These are phyloP conservation scores for sorghum (Sorghum bicolor) DNA, from an alignment of 176 grass and related monocot genomes.

Conservation along the genomic window DNA sequence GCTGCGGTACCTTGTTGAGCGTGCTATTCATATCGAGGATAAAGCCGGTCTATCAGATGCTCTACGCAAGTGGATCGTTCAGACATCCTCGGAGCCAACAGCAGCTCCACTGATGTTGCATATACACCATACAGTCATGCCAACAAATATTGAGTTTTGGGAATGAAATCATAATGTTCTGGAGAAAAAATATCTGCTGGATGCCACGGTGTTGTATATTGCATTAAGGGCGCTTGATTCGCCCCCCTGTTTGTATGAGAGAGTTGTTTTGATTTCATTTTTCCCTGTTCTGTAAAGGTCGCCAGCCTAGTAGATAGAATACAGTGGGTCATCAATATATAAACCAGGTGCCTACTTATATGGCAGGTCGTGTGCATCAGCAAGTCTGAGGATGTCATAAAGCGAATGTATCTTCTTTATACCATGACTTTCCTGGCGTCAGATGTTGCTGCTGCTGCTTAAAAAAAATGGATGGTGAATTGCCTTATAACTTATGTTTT, in stretches of 20 bases:
- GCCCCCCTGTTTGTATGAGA: background rate
- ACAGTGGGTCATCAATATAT: background rate
- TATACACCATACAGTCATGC: background rate
- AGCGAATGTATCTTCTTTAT: background rate
- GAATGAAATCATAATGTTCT: background rate
- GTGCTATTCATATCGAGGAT: constrained; percentile 69
- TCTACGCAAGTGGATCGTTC: constrained; percentile 75
- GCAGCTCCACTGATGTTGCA: constrained; percentile 53
- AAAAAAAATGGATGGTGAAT: background rate
- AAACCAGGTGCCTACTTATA: constrained; percentile 2
- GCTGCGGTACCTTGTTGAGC: constrained; percentile 59
- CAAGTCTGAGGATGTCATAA: background rate
- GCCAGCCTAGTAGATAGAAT: background rate
- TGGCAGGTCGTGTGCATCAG: constrained; percentile 15
- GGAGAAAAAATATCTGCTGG: background rate
- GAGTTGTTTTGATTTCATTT: constrained; percentile 9
- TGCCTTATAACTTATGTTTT: background rate
- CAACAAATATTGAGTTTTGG: background rate
- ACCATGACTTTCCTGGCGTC: background rate
- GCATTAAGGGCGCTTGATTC: background rate
- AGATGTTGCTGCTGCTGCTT: background rate
- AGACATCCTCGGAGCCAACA: constrained; percentile 68
- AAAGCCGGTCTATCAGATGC: constrained; percentile 83
- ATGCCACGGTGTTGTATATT: background rate
- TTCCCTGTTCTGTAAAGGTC: background rate